phyloP scores from a whole-genome alignment of 139 green algal genomes.

The Chlamydomonas sphaeroides region DNA sequence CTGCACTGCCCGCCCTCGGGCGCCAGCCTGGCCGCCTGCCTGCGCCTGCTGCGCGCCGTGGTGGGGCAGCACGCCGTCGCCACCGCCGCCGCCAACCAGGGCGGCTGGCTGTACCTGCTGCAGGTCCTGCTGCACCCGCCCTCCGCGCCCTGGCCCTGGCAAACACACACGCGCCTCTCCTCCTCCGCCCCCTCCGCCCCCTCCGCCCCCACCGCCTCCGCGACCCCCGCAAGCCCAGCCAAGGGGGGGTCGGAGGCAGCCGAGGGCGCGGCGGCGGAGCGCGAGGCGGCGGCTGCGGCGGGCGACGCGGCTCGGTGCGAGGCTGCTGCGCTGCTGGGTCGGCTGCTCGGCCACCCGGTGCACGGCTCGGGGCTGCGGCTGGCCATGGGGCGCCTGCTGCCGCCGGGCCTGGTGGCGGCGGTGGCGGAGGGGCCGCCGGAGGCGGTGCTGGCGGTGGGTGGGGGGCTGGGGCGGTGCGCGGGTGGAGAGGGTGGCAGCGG shows the following conservation, averaged over 20 bases:
- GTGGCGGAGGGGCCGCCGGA: constrained; percentile 69
- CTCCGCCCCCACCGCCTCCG: too few relatives aligned
- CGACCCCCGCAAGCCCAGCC: too few relatives aligned
- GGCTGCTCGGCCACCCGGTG: constrained; percentile 68
- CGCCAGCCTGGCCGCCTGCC: constrained; percentile 51
- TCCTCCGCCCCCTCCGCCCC: too few relatives aligned
- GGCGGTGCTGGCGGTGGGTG: constrained; percentile 38
- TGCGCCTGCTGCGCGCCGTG: constrained; percentile 76
- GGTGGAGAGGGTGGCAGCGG: too few relatives aligned
- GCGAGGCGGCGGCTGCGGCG: background rate
- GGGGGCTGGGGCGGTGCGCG: too few relatives aligned
- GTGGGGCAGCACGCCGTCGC: constrained; percentile 3
- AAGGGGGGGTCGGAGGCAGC: too few relatives aligned
- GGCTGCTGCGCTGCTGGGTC: constrained; percentile 70
- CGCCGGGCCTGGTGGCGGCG: constrained; percentile 76
- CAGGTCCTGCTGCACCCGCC: constrained; percentile 75
- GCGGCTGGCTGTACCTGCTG: constrained; percentile 78
- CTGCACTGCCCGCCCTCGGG: constrained; percentile 62
- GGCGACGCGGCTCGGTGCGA: constrained; percentile 34
- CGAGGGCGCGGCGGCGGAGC: too few relatives aligned
- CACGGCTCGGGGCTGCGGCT: constrained; percentile 78
- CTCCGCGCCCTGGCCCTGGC: constrained; percentile 31
- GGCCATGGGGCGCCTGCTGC: constrained; percentile 78
- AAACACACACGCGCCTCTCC: too few relatives aligned
- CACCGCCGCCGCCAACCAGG: constrained; percentile 33